Evolutionary conservation across 495 filamentous ascomycete genomes (phyloP), one percentile per base, ranked within the genome.

Genomic region (Cryomyces minteri): DNA sequence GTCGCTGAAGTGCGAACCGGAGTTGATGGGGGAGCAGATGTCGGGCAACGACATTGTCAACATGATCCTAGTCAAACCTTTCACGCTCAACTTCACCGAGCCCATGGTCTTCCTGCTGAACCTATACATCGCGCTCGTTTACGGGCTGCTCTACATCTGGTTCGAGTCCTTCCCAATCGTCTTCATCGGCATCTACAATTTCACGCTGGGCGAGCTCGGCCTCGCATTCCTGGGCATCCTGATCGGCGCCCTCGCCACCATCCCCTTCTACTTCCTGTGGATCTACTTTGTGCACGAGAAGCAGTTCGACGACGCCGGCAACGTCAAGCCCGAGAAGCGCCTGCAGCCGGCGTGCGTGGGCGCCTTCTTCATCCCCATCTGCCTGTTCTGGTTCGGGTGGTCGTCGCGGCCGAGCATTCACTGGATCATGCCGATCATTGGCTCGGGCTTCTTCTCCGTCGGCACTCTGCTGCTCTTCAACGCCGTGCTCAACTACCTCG

Each of bases 91-190:
- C 43, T 61, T 63, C 50, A 48, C 47, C 1, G 70, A 74, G 43
- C 72, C 70, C 1, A 66, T 70, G 37, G 64, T 74, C 18, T 56
- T 74, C 47, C 43, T 71, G 5, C 52, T 71, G 4, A 72, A 73
- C 48, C 58, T 74, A 14, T 73, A 74, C 53, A 70, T 67, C 39
- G 56, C 68, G 5, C 61, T 75, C 0, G 61, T 69, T 33, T 74
- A 76, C 41, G 69, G 65, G 4, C 63, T 75, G 30, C 58, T 71
- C 6, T 76, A 73, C 51, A 64, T 69, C 51, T 76, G 64, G 62
- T 74, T 76, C 58, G 73, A 76, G 50, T 66, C 65, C 4, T 76
- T 73, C 54, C 71, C 70, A 1, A 62, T 72, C 25, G 65, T 73
- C 43, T 76, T 71, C 51, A 31, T 53, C 36, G 59, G 59, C 3